Conservation (phyloP, 2,329 filamentous ascomycete species). For the Didymella exigua region DNA sequence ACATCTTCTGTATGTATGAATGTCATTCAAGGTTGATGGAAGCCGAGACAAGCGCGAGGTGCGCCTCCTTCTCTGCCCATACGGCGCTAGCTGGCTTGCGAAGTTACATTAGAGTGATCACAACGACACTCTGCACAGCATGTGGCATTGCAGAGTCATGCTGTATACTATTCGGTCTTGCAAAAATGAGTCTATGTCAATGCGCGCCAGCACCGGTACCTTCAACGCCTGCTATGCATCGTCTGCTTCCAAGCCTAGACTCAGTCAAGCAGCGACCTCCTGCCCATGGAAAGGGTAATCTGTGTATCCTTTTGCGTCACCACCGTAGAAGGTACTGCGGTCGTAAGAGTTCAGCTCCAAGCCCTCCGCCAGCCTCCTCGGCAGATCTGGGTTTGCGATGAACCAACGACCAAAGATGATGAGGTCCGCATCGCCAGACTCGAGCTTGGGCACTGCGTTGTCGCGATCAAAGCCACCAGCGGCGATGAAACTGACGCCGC, state of each 20-base stretch:
- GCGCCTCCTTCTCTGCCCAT: background rate
- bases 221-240: slow-evolving; percentile 4
- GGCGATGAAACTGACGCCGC: slow-evolving; percentile 60
- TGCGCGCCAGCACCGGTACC: background rate
- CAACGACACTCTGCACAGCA: background rate
- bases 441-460: slow-evolving; percentile 58
- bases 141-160: background rate
- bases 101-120: background rate
- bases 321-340: slow-evolving; percentile 54
- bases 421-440: slow-evolving; percentile 48
- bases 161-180: background rate
- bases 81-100: background rate
- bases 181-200: background rate
- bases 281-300: slow-evolving; percentile 49
- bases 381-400: slow-evolving; percentile 55
- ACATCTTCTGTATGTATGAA: background rate
- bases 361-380: slow-evolving; percentile 50
- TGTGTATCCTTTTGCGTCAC: slow-evolving; percentile 48
- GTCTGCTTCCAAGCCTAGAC: background rate
- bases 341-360: slow-evolving; percentile 50
- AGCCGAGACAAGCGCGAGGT: background rate
- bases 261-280: slow-evolving; percentile 23
- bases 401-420: slow-evolving; percentile 55
- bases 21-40: background rate
- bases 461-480: slow-evolving; percentile 61